Percentiles rank a stretch among this genome's conserved stretches.
phyloP scores from a whole-genome alignment of 1,284 basidiomycete species.

The Papiliotrema nemorosa region DNA sequence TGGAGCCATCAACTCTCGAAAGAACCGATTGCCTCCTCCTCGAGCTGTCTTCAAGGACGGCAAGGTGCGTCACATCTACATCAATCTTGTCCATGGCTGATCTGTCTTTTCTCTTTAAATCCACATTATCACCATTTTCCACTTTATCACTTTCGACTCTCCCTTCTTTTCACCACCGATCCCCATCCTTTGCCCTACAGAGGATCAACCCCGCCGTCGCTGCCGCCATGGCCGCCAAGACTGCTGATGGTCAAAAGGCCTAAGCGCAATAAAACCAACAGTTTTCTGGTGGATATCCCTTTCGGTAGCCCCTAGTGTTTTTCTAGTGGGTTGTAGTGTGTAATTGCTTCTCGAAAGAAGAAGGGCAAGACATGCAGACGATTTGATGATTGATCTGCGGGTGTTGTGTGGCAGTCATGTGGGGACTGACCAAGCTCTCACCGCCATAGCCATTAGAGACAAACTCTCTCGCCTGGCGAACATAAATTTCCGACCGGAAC shows the following conservation, averaged over 20 bases:
- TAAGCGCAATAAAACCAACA: constrained; percentile 6
- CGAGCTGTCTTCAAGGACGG: constrained; percentile 97
- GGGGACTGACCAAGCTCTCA: no score
- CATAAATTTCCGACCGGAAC: no score
- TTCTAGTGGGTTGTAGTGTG: no score
- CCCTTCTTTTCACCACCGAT: background rate
- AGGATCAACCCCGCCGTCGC: constrained; percentile 73
- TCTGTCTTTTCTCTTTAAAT: background rate
- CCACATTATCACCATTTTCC: background rate
- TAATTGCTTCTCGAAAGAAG: no score
- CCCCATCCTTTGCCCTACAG: constrained; percentile 43
- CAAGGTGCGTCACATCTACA: constrained; percentile 56
- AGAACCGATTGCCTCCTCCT: constrained; percentile 93
- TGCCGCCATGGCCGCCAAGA: constrained; percentile 58
- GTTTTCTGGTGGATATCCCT: no score
- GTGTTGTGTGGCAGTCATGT: no score
- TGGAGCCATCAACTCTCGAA: constrained; percentile 58
- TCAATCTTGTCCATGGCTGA: background rate
- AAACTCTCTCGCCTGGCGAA: no score
- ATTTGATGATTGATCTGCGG: no score
- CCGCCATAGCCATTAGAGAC: no score
- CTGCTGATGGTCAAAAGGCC: constrained; percentile 40
- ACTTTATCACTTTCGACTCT: background rate
- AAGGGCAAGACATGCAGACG: no score
- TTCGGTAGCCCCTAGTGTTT: no score